These are phyloP conservation scores for Microsporum audouinii DNA, from an alignment of 2,329 filamentous ascomycete species.

Conservation along the genomic window DNA sequence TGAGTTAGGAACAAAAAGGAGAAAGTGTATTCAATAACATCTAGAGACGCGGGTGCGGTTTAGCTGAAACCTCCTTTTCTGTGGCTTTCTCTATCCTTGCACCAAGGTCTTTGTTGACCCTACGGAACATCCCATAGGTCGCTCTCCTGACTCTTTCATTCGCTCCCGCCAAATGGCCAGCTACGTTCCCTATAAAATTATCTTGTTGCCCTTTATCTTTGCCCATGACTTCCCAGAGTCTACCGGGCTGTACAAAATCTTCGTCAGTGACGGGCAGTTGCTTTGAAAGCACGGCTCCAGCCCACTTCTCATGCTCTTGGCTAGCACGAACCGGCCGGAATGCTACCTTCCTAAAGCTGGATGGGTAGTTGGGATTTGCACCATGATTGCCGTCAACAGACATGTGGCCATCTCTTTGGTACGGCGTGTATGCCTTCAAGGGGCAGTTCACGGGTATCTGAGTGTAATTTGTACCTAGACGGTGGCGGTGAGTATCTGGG, in stretches of 20 bases:
- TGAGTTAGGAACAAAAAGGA: no score
- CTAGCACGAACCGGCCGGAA: slow-evolving; percentile 32
- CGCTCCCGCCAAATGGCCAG: slow-evolving; percentile 46
- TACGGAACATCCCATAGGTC: slow-evolving; percentile 51
- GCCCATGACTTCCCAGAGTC: slow-evolving; percentile 35
- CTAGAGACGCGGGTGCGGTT: slow-evolving; percentile 7
- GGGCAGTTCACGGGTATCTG: slow-evolving; percentile 53
- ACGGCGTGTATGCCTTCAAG: slow-evolving; percentile 46
- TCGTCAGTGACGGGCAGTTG: slow-evolving; percentile 35
- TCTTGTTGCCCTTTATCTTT: slow-evolving; percentile 46
- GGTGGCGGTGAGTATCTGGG: slow-evolving; percentile 55
- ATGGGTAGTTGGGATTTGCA: slow-evolving; percentile 45
- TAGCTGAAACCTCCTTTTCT: slow-evolving; percentile 26
- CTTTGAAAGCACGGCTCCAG: slow-evolving; percentile 29
- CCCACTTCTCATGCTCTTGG: slow-evolving; percentile 37
- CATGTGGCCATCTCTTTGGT: slow-evolving; percentile 63
- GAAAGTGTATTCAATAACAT: not conserved
- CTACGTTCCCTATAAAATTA: slow-evolving; percentile 49
- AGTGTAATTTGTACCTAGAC: slow-evolving; percentile 53
- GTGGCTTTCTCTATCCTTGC: slow-evolving; percentile 43
- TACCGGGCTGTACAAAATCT: slow-evolving; percentile 36
- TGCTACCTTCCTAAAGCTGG: slow-evolving; percentile 28
- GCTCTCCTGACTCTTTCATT: slow-evolving; percentile 44
- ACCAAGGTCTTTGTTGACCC: slow-evolving; percentile 46
- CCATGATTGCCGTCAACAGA: slow-evolving; percentile 55